These are phyloP conservation scores for Pseudogymnoascus sp. DNA, from an alignment of 2,329 filamentous ascomycete species.

Conservation along the genomic window DNA sequence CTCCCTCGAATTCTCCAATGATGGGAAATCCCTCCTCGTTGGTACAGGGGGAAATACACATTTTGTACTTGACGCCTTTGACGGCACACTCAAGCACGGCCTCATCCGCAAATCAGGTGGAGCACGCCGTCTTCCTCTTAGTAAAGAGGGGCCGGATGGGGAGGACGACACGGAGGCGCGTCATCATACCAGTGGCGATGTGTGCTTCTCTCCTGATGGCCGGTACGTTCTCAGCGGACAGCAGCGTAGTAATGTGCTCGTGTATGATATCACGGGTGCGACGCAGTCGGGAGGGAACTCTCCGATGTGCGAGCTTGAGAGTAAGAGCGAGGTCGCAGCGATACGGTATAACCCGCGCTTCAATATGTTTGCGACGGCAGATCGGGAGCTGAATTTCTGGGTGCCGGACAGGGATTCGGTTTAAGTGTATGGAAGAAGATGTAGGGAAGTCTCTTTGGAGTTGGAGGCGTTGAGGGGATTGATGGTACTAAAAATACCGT, in stretches of 20 bases:
- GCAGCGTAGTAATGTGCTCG: constrained; percentile 59
- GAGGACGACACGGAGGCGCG: constrained; percentile 12
- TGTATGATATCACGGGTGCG: constrained; percentile 65
- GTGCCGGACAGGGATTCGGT: constrained; percentile 50
- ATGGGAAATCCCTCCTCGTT: constrained; percentile 78
- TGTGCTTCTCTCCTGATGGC: constrained; percentile 83
- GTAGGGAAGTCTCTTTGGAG: neutral
- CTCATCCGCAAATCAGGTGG: constrained; percentile 51
- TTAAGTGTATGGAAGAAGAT: neutral
- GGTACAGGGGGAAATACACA: constrained; percentile 79
- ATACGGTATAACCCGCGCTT: constrained; percentile 84
- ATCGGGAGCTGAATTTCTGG: constrained; percentile 76
- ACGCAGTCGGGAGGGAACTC: constrained; percentile 33
- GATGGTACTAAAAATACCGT: neutral
- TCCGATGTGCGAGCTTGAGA: constrained; percentile 56
- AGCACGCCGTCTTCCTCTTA: constrained; percentile 43
- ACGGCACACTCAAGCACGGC: constrained; percentile 69
- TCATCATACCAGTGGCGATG: constrained; percentile 56
- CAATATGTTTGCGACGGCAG: constrained; percentile 85
- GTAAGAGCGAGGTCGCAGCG: constrained; percentile 61
- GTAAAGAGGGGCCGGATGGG: constrained; percentile 33
- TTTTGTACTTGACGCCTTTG: constrained; percentile 88
- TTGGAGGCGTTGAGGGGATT: neutral
- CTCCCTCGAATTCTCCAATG: constrained; percentile 90
- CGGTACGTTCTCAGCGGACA: constrained; percentile 79